Evolutionary conservation across 169 alveolate genomes (phyloP).

Genomic region (Gregarina niphandrodes): DNA sequence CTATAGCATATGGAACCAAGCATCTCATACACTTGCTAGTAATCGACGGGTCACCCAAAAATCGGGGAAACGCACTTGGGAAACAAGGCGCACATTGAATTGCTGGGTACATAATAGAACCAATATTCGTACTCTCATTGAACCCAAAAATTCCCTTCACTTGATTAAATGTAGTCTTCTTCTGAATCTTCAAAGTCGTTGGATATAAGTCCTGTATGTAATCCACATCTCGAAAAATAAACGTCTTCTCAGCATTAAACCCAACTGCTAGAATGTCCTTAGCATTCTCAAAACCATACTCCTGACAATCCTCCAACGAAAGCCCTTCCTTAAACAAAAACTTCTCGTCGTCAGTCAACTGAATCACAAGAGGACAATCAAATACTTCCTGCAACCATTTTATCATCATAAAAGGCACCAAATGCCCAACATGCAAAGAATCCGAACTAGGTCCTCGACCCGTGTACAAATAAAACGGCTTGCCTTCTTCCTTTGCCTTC

Average conservation of each 20-base stretch:
- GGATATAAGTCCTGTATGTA: slow-evolving; percentile 47
- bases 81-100: slow-evolving; percentile 84
- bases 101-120: slow-evolving; percentile 85
- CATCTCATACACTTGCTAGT: slow-evolving; percentile 64
- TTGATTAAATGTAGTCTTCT: slow-evolving; percentile 72
- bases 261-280: slow-evolving; percentile 98
- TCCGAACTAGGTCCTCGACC: slow-evolving; percentile 98
- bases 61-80: slow-evolving; percentile 76
- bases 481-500: slow-evolving; percentile 65
- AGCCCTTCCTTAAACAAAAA: slow-evolving; percentile 66
- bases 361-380: slow-evolving; percentile 90
- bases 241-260: slow-evolving; percentile 83
- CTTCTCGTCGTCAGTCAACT: slow-evolving; percentile 97
- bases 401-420: slow-evolving; percentile 89
- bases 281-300: slow-evolving; percentile 73
- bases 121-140: slow-evolving; percentile 41
- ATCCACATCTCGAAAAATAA: slow-evolving; percentile 62
- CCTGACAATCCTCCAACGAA: slow-evolving; percentile 44
- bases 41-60: slow-evolving; percentile 62
- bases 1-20: slow-evolving; percentile 91
- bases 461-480: slow-evolving; percentile 78
- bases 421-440: slow-evolving; percentile 81
- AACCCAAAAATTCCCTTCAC: slow-evolving; percentile 38
- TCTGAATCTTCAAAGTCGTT: slow-evolving; percentile 66
- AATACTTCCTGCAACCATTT: slow-evolving; percentile 85